These are phyloP conservation scores for Ceratocystis eucalypticola DNA, from an alignment of 2,329 filamentous ascomycete genomes.

Conservation along the genomic window DNA sequence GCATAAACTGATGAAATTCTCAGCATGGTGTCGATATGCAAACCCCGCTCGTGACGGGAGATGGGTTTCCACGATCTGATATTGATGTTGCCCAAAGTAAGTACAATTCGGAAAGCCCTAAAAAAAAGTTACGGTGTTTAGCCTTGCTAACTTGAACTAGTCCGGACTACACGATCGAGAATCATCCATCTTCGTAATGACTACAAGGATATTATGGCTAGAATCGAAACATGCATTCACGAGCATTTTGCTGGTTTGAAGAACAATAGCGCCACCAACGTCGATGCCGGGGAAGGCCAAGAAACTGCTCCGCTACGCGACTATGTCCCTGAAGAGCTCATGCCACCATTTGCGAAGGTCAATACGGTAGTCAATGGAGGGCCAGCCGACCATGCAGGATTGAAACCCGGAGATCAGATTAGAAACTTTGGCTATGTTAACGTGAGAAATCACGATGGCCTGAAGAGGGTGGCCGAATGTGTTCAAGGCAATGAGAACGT, in stretches of 20 bases:
- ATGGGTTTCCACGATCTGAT: slow-evolving; percentile 86
- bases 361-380: slow-evolving; percentile 67
- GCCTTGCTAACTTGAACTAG: slow-evolving; percentile 26
- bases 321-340: slow-evolving; percentile 8
- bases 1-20: not conserved
- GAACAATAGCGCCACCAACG: not conserved
- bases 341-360: slow-evolving; percentile 72
- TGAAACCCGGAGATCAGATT: slow-evolving; percentile 69
- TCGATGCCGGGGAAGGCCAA: not conserved
- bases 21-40: slow-evolving; percentile 91
- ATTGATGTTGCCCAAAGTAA: slow-evolving; percentile 89
- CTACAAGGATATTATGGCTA: slow-evolving; percentile 75
- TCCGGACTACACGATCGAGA: slow-evolving; percentile 80
- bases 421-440: slow-evolving; percentile 76
- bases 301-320: slow-evolving; percentile 12
- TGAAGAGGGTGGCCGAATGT: slow-evolving; percentile 75
- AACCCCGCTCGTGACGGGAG: slow-evolving; percentile 70
- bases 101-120: slow-evolving; percentile 20
- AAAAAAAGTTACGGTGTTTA: not conserved
- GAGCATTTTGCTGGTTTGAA: slow-evolving; percentile 57
- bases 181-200: slow-evolving; percentile 88
- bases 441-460: slow-evolving; percentile 68
- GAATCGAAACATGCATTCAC: slow-evolving; percentile 76
- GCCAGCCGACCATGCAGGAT: slow-evolving; percentile 69
- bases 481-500: slow-evolving; percentile 85